phyloP scores from a whole-genome alignment of 1,139 yeast species.

The Magnusiomyces starmeri region DNA sequence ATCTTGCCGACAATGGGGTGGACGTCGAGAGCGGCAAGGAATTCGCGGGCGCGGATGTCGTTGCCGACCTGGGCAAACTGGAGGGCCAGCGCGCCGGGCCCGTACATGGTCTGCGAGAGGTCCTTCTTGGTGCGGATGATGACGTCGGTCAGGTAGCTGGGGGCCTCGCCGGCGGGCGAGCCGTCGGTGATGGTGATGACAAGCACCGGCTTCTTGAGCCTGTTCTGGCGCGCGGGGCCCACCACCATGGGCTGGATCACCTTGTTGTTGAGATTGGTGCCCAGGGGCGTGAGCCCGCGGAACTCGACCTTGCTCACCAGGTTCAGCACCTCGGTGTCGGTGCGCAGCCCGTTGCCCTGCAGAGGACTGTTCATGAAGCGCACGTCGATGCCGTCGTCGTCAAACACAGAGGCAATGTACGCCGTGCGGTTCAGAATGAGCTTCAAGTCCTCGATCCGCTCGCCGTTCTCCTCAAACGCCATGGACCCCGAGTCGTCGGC shows the following conservation, averaged over 20 bases:
- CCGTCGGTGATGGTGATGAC: constrained; percentile 33
- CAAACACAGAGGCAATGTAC: constrained; percentile 31
- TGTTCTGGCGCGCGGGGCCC: constrained; percentile 25
- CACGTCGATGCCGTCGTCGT: constrained; percentile 32
- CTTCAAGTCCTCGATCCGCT: constrained; percentile 33
- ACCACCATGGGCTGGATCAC: constrained; percentile 31
- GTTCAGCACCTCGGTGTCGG: constrained; percentile 27
- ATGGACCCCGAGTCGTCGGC: constrained; percentile 35
- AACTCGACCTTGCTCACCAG: constrained; percentile 27
- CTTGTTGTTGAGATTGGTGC: constrained; percentile 27
- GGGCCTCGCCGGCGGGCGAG: constrained; percentile 32
- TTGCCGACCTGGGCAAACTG: constrained; percentile 35
- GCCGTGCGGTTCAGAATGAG: constrained; percentile 31
- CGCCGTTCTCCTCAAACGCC: constrained; percentile 35
- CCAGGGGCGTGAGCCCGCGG: constrained; percentile 33
- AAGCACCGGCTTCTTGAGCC: constrained; percentile 30
- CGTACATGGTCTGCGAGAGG: constrained; percentile 25
- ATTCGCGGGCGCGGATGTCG: constrained; percentile 32
- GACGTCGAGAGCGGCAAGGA: constrained; percentile 28
- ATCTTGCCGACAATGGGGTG: constrained; percentile 30
- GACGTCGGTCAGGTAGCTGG: constrained; percentile 25
- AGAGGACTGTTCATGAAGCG: constrained; percentile 31
- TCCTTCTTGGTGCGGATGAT: constrained; percentile 28
- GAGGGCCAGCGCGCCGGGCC: constrained; percentile 32
- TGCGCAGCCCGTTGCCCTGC: constrained; percentile 27